A percentile compares a stretch with the other conserved stretches of the same genome.
phyloP scores from a whole-genome alignment of 2,329 filamentous ascomycete genomes.

The Amphichorda felina region DNA sequence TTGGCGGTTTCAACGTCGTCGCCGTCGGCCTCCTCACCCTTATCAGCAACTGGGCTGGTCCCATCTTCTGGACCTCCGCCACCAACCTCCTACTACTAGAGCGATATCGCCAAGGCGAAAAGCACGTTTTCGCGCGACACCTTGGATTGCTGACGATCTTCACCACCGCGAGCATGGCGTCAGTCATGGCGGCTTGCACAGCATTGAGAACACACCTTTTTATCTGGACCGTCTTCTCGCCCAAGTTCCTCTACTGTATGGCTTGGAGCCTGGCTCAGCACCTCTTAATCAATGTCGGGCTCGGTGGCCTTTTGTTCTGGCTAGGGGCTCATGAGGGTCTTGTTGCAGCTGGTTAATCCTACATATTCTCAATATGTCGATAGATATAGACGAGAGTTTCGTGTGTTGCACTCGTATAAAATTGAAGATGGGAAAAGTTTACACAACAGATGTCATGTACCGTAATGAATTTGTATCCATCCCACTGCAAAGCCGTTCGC shows the following conservation, averaged over 20 bases:
- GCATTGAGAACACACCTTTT: conserved; percentile 80
- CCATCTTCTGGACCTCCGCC: conserved; percentile 74
- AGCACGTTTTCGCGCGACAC: conserved; percentile 34
- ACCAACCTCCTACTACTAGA: conserved; percentile 46
- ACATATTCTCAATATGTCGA: no score
- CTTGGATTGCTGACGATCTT: conserved; percentile 59
- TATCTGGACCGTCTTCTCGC: conserved; percentile 97
- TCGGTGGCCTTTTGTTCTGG: conserved; percentile 48
- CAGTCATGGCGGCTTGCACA: conserved; percentile 84
- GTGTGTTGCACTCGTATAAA: no score
- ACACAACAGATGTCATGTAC: no score
- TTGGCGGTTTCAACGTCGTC: conserved; percentile 68
- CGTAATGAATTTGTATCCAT: no score
- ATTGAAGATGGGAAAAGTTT: no score
- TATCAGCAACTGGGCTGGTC: conserved; percentile 79
- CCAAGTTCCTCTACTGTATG: conserved; percentile 88
- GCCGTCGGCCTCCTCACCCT: conserved; percentile 78
- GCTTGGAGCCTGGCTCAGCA: conserved; percentile 83
- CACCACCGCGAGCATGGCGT: conserved; percentile 48
- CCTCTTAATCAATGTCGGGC: conserved; percentile 54
- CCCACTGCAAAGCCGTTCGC: conserved; percentile 4
- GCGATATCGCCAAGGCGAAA: conserved; percentile 12
- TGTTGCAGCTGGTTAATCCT: no score
- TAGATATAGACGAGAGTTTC: no score
- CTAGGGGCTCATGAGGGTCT: conserved; percentile 23